Conservation (phyloP, 306 rosid genomes). For the Acacia confusa region DNA sequence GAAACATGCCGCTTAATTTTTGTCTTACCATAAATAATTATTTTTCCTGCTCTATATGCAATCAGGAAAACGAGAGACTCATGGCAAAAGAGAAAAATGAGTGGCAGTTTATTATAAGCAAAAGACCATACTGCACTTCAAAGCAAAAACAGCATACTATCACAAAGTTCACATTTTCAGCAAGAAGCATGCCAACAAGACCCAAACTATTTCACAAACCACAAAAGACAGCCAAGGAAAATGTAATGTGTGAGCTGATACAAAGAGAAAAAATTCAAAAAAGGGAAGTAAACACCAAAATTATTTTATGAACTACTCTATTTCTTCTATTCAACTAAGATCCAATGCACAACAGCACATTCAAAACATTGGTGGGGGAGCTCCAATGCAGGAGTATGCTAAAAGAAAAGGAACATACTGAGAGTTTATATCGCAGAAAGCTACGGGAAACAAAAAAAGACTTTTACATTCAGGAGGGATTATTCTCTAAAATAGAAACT, state of each 20-base stretch:
- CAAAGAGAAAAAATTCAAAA: neutral
- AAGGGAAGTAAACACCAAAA: neutral
- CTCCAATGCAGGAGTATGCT: conserved; percentile 63
- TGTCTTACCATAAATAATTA: neutral
- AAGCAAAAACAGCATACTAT: neutral
- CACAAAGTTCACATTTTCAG: neutral
- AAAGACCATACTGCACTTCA: neutral
- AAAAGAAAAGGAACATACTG: conserved; percentile 50
- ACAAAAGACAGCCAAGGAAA: neutral
- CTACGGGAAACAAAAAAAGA: too few species aligned
- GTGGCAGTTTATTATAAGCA: neutral
- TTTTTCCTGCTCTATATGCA: neutral
- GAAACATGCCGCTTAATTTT: neutral
- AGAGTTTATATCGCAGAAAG: conserved; percentile 38
- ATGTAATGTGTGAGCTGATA: neutral
- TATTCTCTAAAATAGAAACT: too few species aligned
- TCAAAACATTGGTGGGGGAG: conserved; percentile 44
- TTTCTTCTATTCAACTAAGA: neutral
- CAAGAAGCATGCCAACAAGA: neutral
- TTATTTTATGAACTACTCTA: neutral
- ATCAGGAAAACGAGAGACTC: neutral
- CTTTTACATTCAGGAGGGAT: too few species aligned
- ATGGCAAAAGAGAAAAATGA: neutral
- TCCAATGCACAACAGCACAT: conserved; percentile 36
- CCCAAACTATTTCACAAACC: neutral